Conservation (phyloP, 305 asterid genomes). For the Fraxinus velutina region DNA sequence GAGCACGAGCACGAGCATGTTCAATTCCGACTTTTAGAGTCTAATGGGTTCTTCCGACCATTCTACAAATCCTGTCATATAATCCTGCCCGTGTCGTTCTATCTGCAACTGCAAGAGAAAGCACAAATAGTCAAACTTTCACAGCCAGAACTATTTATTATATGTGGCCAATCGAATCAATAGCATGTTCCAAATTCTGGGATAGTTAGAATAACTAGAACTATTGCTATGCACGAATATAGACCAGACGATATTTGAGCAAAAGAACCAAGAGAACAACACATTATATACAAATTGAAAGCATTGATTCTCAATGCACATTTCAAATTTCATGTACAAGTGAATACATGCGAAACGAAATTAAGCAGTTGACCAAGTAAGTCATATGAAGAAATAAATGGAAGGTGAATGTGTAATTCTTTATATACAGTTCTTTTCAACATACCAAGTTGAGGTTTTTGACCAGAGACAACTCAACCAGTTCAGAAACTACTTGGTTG, state of each 20-base stretch:
- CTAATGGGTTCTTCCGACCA: not conserved
- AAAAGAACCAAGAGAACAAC: not conserved
- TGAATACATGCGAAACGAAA: not conserved
- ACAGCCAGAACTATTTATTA: not conserved
- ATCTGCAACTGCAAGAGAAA: not conserved
- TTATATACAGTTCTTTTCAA: not conserved
- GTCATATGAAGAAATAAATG: not conserved
- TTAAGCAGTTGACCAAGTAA: not conserved
- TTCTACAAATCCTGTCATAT: not conserved
- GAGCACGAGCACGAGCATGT: not conserved
- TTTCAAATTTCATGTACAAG: not conserved
- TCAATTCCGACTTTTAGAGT: not conserved
- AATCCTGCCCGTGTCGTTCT: not conserved
- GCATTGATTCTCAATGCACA: not conserved
- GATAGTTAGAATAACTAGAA: not conserved
- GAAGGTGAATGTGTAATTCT: not conserved
- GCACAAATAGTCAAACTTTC: not conserved
- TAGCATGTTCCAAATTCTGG: not conserved
- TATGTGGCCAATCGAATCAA: not conserved
- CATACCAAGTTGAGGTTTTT: not conserved
- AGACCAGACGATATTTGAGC: not conserved
- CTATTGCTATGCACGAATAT: not conserved
- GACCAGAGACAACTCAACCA: not conserved
- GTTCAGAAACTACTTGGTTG: not conserved
- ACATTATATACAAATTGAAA: not conserved